Conservation (phyloP, 2,329 filamentous ascomycete genomes). For the Calonectria montana region DNA sequence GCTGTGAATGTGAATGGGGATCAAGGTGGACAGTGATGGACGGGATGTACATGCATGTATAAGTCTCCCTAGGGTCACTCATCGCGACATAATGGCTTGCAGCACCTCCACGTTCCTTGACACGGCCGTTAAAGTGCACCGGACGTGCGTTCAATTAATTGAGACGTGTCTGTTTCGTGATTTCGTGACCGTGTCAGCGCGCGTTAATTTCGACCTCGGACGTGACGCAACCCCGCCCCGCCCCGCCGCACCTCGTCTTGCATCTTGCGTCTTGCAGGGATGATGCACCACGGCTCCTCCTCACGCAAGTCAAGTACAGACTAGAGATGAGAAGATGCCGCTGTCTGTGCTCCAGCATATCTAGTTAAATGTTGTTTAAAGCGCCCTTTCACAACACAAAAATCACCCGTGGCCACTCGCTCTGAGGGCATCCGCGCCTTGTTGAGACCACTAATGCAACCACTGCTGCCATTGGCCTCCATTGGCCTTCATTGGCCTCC, state of each 20-base stretch:
- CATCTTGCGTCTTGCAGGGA: background rate
- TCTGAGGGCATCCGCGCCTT: slow-evolving; percentile 20
- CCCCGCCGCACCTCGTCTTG: background rate
- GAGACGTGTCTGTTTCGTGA: slow-evolving; percentile 60
- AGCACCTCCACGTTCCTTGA: slow-evolving; percentile 6
- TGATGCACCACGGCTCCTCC: background rate
- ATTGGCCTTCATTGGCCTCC: slow-evolving; percentile 15
- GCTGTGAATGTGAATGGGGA: background rate
- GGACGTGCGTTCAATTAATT: slow-evolving; percentile 48
- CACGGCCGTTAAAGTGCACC: slow-evolving; percentile 27
- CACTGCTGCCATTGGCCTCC: slow-evolving; percentile 24
- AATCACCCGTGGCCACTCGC: slow-evolving; percentile 23
- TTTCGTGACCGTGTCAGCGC: slow-evolving; percentile 50
- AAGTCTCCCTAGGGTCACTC: slow-evolving; percentile 3
- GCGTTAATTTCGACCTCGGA: slow-evolving; percentile 32
- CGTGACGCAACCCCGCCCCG: slow-evolving; percentile 33
- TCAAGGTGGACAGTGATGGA: background rate
- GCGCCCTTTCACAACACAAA: slow-evolving; percentile 11
- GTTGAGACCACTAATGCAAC: slow-evolving; percentile 36
- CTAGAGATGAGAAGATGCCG: background rate
- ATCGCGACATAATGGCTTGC: slow-evolving; percentile 11
- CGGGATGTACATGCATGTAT: background rate
- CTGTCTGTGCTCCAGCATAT: background rate
- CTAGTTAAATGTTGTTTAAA: background rate
- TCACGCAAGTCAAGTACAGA: background rate